Percentiles rank a stretch among this genome's conserved stretches.
Evolutionary conservation across 805 yeast species (phyloP).

Genomic region (Yamadazyma endophytica): DNA sequence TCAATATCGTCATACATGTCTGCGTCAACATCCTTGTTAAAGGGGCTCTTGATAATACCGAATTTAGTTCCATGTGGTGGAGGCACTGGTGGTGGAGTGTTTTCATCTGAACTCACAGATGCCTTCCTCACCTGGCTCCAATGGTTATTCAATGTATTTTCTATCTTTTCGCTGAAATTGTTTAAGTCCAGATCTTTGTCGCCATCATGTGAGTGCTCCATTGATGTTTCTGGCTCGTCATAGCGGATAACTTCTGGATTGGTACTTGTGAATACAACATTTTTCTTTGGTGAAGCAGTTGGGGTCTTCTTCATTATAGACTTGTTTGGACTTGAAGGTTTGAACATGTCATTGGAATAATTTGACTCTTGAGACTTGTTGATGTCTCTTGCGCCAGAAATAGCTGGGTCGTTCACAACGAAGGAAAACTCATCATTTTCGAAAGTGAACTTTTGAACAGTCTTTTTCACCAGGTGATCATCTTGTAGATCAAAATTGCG

Average conservation of each 20-base stretch:
- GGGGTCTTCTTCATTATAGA: slow-evolving; percentile 32
- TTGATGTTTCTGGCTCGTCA: slow-evolving; percentile 4
- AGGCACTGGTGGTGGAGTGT: slow-evolving; percentile 25
- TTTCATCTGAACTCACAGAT: slow-evolving; percentile 14
- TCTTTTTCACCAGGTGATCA: slow-evolving; percentile 9
- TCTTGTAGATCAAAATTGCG: slow-evolving; percentile 19
- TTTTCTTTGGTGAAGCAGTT: slow-evolving; percentile 32
- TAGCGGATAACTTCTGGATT: slow-evolving; percentile 32
- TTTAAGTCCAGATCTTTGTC: slow-evolving; percentile 3
- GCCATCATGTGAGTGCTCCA: slow-evolving; percentile 4
- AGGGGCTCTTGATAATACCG: slow-evolving; percentile 6
- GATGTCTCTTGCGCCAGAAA: slow-evolving; percentile 10
- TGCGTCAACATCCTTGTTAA: slow-evolving; percentile 6
- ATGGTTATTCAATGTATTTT: slow-evolving; percentile 18
- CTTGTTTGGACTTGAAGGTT: slow-evolving; percentile 23
- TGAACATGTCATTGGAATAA: neutral
- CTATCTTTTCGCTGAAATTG: slow-evolving; percentile 10
- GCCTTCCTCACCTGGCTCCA: slow-evolving; percentile 9
- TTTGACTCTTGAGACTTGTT: slow-evolving; percentile 11
- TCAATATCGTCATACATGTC: slow-evolving; percentile 13
- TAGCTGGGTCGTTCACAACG: slow-evolving; percentile 4
- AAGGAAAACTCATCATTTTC: slow-evolving; percentile 24
- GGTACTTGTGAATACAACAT: slow-evolving; percentile 29
- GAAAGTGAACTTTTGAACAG: slow-evolving; percentile 8
- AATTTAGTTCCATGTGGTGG: slow-evolving; percentile 20